phyloP scores from a whole-genome alignment of 2,329 filamentous ascomycete genomes.

The Bretziella fagacearum region DNA sequence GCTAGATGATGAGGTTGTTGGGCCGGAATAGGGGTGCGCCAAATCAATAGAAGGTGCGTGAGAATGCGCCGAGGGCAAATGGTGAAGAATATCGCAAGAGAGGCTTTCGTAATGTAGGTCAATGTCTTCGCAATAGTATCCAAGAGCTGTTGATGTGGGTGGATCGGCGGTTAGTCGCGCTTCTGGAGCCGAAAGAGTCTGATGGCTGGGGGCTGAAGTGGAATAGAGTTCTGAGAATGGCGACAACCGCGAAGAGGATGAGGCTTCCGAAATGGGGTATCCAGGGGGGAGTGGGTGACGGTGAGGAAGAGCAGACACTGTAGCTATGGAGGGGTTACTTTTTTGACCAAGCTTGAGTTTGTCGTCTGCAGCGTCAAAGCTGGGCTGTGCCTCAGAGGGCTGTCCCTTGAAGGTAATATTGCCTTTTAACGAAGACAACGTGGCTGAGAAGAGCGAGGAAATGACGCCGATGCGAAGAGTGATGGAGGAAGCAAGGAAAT shows the following conservation, averaged over 20 bases:
- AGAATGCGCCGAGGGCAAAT: constrained; percentile 18
- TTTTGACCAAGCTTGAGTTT: neutral
- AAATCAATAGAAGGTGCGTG: constrained; percentile 19
- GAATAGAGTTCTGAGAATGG: constrained; percentile 33
- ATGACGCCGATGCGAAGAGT: neutral
- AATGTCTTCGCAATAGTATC: neutral
- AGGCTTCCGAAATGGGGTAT: constrained; percentile 40
- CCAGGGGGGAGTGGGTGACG: constrained; percentile 34
- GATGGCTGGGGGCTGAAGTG: constrained; percentile 20
- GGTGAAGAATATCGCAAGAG: constrained; percentile 13
- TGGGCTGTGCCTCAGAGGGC: constrained; percentile 13
- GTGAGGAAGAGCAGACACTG: constrained; percentile 8
- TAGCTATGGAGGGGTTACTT: constrained; percentile 1
- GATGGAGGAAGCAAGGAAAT: neutral
- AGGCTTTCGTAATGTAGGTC: constrained; percentile 1
- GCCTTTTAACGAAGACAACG: constrained; percentile 24
- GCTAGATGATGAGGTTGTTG: neutral
- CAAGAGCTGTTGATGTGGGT: constrained; percentile 15
- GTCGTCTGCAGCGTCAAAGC: constrained; percentile 1
- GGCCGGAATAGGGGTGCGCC: neutral
- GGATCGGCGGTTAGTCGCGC: constrained; percentile 20
- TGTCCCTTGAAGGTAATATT: constrained; percentile 7
- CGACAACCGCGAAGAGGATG: constrained; percentile 36
- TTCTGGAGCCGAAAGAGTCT: constrained; percentile 21
- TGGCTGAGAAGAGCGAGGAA: constrained; percentile 22